Percentiles rank a stretch among this genome's conserved stretches.
phyloP scores from a whole-genome alignment of 805 yeast genomes.

The Yamadazyma sp. region DNA sequence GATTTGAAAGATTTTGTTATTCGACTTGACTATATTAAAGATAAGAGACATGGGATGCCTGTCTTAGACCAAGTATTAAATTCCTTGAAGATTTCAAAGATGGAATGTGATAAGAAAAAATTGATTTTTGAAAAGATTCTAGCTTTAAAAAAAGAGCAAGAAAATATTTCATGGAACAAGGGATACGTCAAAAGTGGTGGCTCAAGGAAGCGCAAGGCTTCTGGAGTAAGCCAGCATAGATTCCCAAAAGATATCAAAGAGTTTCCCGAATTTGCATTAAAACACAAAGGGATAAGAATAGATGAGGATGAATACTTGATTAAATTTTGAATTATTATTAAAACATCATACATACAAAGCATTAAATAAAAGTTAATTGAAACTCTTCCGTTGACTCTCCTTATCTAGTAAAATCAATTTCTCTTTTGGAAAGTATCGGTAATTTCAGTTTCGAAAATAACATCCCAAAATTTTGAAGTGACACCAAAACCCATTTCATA shows the following conservation, averaged over 20 bases:
- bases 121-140: conserved; percentile 3
- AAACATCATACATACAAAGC: conserved; percentile 1
- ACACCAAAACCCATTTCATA: conserved; percentile 97
- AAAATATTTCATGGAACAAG: conserved; percentile 9
- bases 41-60: neutral
- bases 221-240: neutral
- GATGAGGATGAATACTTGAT: conserved; percentile 10
- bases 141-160: conserved; percentile 1
- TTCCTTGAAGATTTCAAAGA: neutral
- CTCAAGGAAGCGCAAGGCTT: neutral
- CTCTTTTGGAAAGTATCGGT: conserved; percentile 47
- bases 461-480: conserved; percentile 91
- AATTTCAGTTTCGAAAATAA: conserved; percentile 79
- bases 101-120: conserved; percentile 2
- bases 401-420: conserved; percentile 13
- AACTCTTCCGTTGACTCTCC: neutral
- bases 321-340: conserved; percentile 1
- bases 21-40: conserved; percentile 4
- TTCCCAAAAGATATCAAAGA: neutral
- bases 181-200: conserved; percentile 5
- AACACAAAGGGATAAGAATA: conserved; percentile 10
- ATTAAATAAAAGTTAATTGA: neutral
- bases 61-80: neutral
- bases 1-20: conserved; percentile 8
- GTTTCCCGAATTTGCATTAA: conserved; percentile 8